These are phyloP conservation scores for Plasmodium fragile DNA, from an alignment of 169 alveolate species.

Conservation along the genomic window DNA sequence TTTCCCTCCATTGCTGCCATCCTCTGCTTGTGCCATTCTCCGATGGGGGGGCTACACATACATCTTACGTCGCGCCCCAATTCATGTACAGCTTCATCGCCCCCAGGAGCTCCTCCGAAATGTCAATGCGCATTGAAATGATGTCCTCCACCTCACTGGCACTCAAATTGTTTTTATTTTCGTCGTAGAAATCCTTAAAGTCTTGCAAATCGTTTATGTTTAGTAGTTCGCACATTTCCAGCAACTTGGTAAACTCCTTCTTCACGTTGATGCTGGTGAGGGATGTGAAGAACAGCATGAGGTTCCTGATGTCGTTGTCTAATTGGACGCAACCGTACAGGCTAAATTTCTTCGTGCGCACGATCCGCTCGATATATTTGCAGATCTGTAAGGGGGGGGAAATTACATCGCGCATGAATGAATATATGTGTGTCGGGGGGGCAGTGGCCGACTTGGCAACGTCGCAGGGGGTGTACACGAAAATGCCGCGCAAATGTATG, in stretches of 20 bases:
- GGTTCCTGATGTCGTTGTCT: slow-evolving; percentile 68
- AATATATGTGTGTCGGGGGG: not conserved
- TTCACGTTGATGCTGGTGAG: slow-evolving; percentile 55
- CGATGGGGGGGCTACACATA: no score
- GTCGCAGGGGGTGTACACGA: not conserved
- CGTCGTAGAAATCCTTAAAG: slow-evolving; percentile 71
- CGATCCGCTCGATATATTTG: slow-evolving; percentile 67
- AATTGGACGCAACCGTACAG: slow-evolving; percentile 69
- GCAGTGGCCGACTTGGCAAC: not conserved
- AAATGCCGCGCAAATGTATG: not conserved
- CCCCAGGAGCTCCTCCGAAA: slow-evolving; percentile 29
- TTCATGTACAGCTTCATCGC: slow-evolving; percentile 22
- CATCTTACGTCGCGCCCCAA: not conserved
- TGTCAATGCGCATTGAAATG: slow-evolving; percentile 48
- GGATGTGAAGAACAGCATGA: slow-evolving; percentile 70
- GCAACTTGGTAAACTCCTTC: slow-evolving; percentile 44
- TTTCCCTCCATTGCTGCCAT: not conserved
- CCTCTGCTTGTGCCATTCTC: not conserved
- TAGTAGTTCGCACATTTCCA: slow-evolving; percentile 62
- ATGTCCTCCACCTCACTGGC: slow-evolving; percentile 37
- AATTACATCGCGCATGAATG: not conserved
- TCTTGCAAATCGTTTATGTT: slow-evolving; percentile 68
- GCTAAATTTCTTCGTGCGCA: slow-evolving; percentile 47
- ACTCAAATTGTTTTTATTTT: slow-evolving; percentile 40
- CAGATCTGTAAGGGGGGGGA: slow-evolving; percentile 27